phyloP scores from a whole-genome alignment of 495 filamentous ascomycete genomes.

The Penicillium paradoxum region DNA sequence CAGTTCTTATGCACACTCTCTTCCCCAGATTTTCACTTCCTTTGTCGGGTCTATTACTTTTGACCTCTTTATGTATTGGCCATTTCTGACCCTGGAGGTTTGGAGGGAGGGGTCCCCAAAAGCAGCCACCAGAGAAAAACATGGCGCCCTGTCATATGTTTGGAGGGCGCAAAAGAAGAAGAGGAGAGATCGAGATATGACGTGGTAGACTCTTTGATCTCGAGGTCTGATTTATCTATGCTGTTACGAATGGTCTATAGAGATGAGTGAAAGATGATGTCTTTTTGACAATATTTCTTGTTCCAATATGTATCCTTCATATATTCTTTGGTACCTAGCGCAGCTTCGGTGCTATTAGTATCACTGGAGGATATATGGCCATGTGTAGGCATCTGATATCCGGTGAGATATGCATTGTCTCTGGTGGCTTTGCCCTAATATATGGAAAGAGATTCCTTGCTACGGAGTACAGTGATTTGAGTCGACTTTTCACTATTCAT shows the following conservation, averaged over 20 bases:
- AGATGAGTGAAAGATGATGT: constrained; percentile 36
- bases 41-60: constrained; percentile 11
- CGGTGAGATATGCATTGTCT: too few relatives aligned
- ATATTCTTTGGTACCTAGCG: not conserved
- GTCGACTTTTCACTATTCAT: too few relatives aligned
- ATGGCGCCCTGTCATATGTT: constrained; percentile 4
- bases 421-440: too few relatives aligned
- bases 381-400: too few relatives aligned
- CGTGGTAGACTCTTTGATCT: constrained; percentile 20
- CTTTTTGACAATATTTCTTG: constrained; percentile 2
- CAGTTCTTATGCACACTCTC: constrained; percentile 21
- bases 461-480: too few relatives aligned
- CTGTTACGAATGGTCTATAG: constrained; percentile 48
- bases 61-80: constrained; percentile 10
- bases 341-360: too few relatives aligned
- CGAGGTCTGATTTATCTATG: constrained; percentile 34
- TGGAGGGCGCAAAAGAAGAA: constrained; percentile 15
- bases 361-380: too few relatives aligned
- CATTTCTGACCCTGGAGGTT: constrained; percentile 15
- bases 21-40: constrained; percentile 21
- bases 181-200: constrained; percentile 14
- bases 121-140: constrained; percentile 9
- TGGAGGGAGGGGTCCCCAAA: constrained; percentile 14
- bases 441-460: too few relatives aligned
- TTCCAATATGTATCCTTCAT: not conserved